Evolutionary conservation across 2,329 filamentous ascomycete genomes (phyloP), one percentile per base, ranked within the genome.

Genomic region (Pseudogymnoascus sp.): DNA sequence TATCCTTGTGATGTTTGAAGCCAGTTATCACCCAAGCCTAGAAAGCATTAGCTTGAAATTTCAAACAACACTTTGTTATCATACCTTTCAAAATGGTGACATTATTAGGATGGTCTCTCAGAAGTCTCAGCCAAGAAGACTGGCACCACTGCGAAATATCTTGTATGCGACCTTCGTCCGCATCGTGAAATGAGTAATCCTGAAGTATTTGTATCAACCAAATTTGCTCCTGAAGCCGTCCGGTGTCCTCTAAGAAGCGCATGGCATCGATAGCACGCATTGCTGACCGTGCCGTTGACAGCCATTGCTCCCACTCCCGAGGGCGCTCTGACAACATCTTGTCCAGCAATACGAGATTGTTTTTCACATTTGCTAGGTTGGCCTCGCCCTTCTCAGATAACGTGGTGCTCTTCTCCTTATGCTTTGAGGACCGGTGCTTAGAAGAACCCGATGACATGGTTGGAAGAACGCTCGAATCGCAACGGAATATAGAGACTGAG

Each of bases 61-160:
- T 45, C 40, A 64, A 21, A 51, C 60, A 23, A 51, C 29, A 47
- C n/a, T 11, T 63, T 62, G 42, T 51, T 18, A 31, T 68, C 74
- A 67, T 70, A 80, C 79, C 75, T 68, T 71, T 72, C 40, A 81
- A 72, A 2, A 77, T 73, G 1, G 75, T 74, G 14, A 77, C 71
- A 66, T 79, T 77, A 1, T 77, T 72, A 10, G 79, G 75, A 61
- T 80, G 76, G 34, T 75, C 71, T 63, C 78, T 73, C 7, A 80
- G 71, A 10, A 83, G 69, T 34, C 72, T 70, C 29, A 83, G 71
- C 74, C 78, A 79, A 62, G 80, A 75, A 47, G 75, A 71, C 63
- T 81, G 73, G 66, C 80, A 81, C 78, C 80, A 83, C 11, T 78
- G 73, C 7, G 77, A 75, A 62, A 83, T 73, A 67, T 81, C 80